phyloP scores from a whole-genome alignment of 176 grass and related monocot genomes.

The Typha latifolia region DNA sequence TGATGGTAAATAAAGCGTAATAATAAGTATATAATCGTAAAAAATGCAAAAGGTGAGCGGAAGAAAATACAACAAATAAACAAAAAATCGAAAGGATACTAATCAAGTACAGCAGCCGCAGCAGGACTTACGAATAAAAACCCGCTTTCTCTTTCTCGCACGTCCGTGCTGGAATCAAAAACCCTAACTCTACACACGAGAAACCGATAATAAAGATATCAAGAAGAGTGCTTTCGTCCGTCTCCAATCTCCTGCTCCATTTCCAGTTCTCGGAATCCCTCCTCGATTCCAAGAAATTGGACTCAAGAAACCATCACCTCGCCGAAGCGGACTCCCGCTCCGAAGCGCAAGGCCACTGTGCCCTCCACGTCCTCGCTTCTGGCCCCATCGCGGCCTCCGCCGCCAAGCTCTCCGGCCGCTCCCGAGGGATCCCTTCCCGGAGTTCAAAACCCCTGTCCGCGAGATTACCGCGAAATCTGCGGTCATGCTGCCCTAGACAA shows the following conservation, averaged over 20 bases:
- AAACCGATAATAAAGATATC: no score
- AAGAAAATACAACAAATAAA: not conserved
- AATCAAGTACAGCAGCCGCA: no score
- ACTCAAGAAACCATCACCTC: conserved; percentile 10
- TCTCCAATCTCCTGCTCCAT: not conserved
- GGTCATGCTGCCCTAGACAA: conserved; percentile 17
- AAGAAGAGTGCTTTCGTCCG: not conserved
- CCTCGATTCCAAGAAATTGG: not conserved
- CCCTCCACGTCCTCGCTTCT: conserved; percentile 40
- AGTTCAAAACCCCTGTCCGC: conserved; percentile 48
- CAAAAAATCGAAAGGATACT: no score
- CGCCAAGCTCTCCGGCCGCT: conserved; percentile 28
- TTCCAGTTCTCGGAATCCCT: not conserved
- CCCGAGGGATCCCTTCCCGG: conserved; percentile 26
- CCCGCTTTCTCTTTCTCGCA: not conserved
- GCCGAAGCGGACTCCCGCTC: conserved; percentile 24
- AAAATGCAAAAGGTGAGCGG: not conserved
- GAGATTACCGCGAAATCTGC: conserved; percentile 34
- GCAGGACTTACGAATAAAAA: no score
- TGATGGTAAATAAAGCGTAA: not conserved
- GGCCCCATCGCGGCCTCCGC: not conserved
- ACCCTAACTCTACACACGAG: not conserved
- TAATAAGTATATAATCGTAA: not conserved
- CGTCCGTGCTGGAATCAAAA: conserved; percentile 7
- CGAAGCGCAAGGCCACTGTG: conserved; percentile 16